These are phyloP conservation scores for Seminavis robusta DNA, from an alignment of 108 stramenopile species.

Conservation along the genomic window DNA sequence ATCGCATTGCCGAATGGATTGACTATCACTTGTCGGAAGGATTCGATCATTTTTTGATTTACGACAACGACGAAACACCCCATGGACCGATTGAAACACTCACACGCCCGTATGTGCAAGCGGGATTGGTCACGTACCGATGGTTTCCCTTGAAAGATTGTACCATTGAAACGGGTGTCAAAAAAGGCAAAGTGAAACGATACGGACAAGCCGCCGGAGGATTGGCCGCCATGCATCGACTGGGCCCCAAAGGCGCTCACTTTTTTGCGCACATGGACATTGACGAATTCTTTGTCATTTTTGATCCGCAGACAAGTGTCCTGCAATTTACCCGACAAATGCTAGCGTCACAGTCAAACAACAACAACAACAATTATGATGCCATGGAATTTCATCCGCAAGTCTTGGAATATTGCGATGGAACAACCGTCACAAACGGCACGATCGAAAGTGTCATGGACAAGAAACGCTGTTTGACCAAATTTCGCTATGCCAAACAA, in stretches of 20 bases:
- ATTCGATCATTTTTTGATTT: not conserved
- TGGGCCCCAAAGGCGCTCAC: not conserved
- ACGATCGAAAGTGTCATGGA: too few relatives aligned
- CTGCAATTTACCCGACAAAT: too few relatives aligned
- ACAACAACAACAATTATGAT: too few relatives aligned
- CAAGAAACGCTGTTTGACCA: too few relatives aligned
- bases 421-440: too few relatives aligned
- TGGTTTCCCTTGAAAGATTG: constrained; percentile 1
- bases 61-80: not conserved
- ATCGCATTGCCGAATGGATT: not conserved
- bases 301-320: too few relatives aligned
- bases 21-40: not conserved
- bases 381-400: too few relatives aligned
- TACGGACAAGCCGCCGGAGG: not conserved
- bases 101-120: too few relatives aligned
- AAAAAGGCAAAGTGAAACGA: too few relatives aligned
- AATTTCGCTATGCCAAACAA: too few relatives aligned
- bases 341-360: too few relatives aligned
- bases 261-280: not conserved
- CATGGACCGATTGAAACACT: not conserved
- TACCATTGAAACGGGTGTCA: not conserved
- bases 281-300: constrained; percentile 4
- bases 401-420: too few relatives aligned
- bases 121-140: not conserved
- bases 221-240: not conserved